A percentile compares a stretch with the other conserved stretches of the same genome.
phyloP scores from a whole-genome alignment of 352 stramenopile genomes.

The Aphanomyces stellatus region DNA sequence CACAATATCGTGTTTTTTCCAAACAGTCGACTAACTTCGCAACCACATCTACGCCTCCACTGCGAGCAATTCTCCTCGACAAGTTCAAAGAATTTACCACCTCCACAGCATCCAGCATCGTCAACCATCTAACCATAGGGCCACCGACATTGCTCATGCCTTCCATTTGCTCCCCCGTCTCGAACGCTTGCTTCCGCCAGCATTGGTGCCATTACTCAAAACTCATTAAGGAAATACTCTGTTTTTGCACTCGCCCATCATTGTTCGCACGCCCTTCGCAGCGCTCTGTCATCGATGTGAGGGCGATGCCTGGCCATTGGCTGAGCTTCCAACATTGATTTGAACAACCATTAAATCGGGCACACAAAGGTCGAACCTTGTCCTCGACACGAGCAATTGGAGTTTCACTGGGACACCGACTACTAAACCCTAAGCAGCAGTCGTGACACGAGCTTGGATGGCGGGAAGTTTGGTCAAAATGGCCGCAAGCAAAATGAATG shows the following conservation, averaged over 20 bases:
- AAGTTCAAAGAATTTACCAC: neutral
- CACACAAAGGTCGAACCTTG: neutral
- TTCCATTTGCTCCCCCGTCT: neutral
- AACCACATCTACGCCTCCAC: neutral
- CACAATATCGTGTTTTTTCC: no score
- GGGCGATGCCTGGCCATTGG: neutral
- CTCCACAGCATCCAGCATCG: neutral
- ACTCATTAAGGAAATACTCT: neutral
- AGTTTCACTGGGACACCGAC: no score
- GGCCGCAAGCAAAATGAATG: no score
- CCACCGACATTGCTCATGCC: neutral
- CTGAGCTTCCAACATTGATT: neutral
- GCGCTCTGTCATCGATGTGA: neutral
- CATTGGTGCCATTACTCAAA: neutral
- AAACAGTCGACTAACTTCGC: no score
- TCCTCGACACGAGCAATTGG: neutral
- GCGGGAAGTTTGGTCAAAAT: no score
- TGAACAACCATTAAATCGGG: neutral
- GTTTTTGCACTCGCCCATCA: neutral
- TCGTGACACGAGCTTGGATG: no score
- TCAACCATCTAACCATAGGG: neutral
- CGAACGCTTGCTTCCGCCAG: neutral
- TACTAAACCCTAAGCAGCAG: no score
- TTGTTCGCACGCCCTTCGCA: neutral
- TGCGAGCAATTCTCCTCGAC: neutral